Base-by-base conservation (phyloP, 352 stramenopile species). In the Phytopythium mirpurense region DNA sequence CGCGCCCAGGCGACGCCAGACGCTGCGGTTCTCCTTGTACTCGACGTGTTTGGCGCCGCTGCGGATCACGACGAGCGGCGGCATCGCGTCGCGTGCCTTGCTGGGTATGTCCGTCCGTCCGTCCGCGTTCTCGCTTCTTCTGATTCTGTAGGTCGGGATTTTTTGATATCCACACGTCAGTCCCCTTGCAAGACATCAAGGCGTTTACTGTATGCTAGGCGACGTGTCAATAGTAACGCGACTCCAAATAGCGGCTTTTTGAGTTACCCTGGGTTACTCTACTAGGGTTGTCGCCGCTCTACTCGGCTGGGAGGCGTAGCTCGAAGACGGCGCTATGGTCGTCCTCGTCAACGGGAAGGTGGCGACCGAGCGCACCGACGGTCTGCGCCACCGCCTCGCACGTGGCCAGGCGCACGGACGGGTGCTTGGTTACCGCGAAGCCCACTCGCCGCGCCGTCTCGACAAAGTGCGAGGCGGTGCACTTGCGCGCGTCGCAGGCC, bases 31-130 rank as follows among this genome's bases (percentile, higher is more conserved):
- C 49, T 87, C 74, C 31, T 74, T 60, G 52, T 85, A 90, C 59
- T 92, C 78, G 43, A 92, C 57, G 46, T 78, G 60, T 59, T 86
- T 82, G 47, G 56, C 68, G 38, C 77, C 67, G 47, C 67, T 70
- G 46, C 82, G 82, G 56, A 92, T 85, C 45, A 92, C 70, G 12
- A 88, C 72, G 6, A 92, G 63, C 62, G 82, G 65, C 43, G 82
- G 78, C 82, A 90, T 92, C n/a, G 1, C n/a, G 15, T 27, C 29
- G 9, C 29, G 29, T 9, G 29, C 29, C 29, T 32, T 9, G 5
- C 29, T 32, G n/a, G n/a, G n/a, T n/a, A n/a, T n/a, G n/a, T n/a
- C n/a, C n/a, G n/a, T n/a, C n/a, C n/a, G n/a, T n/a, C n/a, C n/a
- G n/a, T n/a, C n/a, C n/a, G n/a, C n/a, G n/a, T n/a, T n/a, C n/a